Evolutionary conservation across 2,329 filamentous ascomycete species (phyloP), one percentile per base, ranked within the genome.

Genomic region (Hypoxylon sp.): DNA sequence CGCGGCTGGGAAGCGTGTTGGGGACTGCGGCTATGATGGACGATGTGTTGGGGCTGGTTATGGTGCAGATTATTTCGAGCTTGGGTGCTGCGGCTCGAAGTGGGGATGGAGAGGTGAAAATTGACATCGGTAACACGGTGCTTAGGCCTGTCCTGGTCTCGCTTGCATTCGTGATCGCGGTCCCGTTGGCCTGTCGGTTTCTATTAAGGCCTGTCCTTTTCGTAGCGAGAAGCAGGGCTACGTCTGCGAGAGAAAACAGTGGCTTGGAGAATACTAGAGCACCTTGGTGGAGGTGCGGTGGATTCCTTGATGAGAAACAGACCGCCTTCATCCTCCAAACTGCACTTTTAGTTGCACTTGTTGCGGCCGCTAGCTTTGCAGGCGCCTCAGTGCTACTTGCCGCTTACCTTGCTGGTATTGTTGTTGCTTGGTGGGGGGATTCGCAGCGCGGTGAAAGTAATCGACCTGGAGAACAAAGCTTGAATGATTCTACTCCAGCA

Each of bases 21-120:
- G 87, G 88, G 2, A 90, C 87, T 65, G 92, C 92, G 0, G 93
- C 92, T 0, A 92, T 96, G 87, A 87, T 96, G 80, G 93, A 96
- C 75, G 92, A 96, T 79, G 90, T 95, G 0, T 86, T 92, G 1
- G 92, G 92, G 0, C 81, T 95, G 9, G 87, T 94, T 6, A 91
- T 95, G 87, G 90, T 94, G 0, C 88, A 93, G 71, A 86, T 95
- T 50, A 90, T 96, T 22, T 87, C 90, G 0, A 90, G 89, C 51
- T 81, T 95, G 0, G 91, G 3, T 22, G 39, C 17, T 44, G 39
- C 9, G 39, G 8, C 39, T 5, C 17, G 39, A 3, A 17, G 39
- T 31, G 39, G 2, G 31, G 72, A 76, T 33, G 63, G 76, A 5
- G 79, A 39, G 6, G 37, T 33, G 22, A 2, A 19, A 11, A 19